Evolutionary conservation across 306 rosid genomes (phyloP).

Genomic region (Cicer chorassanicum): DNA sequence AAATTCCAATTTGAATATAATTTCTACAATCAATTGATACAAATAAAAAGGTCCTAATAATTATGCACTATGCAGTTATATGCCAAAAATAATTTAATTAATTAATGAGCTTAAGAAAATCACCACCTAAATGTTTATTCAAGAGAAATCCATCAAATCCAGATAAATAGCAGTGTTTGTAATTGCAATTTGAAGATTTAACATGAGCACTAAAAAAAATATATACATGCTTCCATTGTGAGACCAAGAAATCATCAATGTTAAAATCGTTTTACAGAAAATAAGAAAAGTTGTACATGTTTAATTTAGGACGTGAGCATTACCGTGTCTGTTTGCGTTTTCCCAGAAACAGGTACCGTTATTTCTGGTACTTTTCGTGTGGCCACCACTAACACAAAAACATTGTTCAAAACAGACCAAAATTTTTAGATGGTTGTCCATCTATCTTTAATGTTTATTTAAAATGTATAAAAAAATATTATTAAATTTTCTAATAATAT

Average conservation of each 20-base stretch:
- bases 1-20: neutral
- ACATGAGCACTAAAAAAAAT: neutral
- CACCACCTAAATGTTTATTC: too few relatives aligned
- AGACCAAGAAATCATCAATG: neutral
- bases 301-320: neutral
- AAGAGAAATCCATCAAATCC: neutral
- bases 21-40: neutral
- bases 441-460: too few relatives aligned
- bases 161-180: neutral
- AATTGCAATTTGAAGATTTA: neutral
- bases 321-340: neutral
- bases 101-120: too few relatives aligned
- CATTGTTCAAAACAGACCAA: too few relatives aligned
- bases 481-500: too few relatives aligned
- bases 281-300: neutral
- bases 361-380: constrained; percentile 13
- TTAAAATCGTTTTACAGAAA: neutral
- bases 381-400: neutral
- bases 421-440: too few relatives aligned
- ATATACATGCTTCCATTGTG: neutral
- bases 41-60: neutral
- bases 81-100: too few relatives aligned
- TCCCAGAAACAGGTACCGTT: constrained; percentile 16
- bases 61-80: neutral
- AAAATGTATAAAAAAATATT: too few relatives aligned